Percentiles rank a stretch among this genome's conserved stretches.
phyloP scores from a whole-genome alignment of 495 filamentous ascomycete species.

The Aspergillus cristatus region DNA sequence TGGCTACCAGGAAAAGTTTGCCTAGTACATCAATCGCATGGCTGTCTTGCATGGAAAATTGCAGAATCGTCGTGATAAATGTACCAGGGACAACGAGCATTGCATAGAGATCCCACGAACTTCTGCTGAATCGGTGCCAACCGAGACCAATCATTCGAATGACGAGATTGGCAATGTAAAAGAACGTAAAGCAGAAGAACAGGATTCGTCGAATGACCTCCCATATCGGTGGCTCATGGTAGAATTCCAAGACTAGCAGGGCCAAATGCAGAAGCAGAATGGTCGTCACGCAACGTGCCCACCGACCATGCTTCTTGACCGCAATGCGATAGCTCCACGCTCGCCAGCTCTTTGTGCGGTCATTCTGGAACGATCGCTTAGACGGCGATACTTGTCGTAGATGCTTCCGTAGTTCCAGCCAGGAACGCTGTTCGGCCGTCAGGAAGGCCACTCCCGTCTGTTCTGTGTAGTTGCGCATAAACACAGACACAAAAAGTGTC shows the following conservation, averaged over 20 bases:
- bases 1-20: slow-evolving; percentile 87
- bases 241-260: slow-evolving; percentile 77
- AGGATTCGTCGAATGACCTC: slow-evolving; percentile 54
- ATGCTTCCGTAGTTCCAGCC: slow-evolving; percentile 90
- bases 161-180: slow-evolving; percentile 77
- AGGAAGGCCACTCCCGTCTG: slow-evolving; percentile 96
- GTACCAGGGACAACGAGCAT: slow-evolving; percentile 78
- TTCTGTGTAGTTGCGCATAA: slow-evolving; percentile 99
- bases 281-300: slow-evolving; percentile 72
- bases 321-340: slow-evolving; percentile 91
- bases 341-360: slow-evolving; percentile 60
- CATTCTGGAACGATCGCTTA: slow-evolving; percentile 60
- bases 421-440: slow-evolving; percentile 92
- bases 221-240: slow-evolving; percentile 60
- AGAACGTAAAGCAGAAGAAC: slow-evolving; percentile 75
- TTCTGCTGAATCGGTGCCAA: slow-evolving; percentile 85
- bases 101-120: slow-evolving; percentile 93
- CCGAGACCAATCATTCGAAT: slow-evolving; percentile 83
- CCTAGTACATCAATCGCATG: slow-evolving; percentile 68
- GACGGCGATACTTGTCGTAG: slow-evolving; percentile 90
- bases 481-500: slow-evolving; percentile 96
- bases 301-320: slow-evolving; percentile 87
- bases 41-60: slow-evolving; percentile 40
- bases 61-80: slow-evolving; percentile 64
- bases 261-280: slow-evolving; percentile 76